Evolutionary conservation across 345 rosid species (phyloP).

Genomic region (Mangifera indica): DNA sequence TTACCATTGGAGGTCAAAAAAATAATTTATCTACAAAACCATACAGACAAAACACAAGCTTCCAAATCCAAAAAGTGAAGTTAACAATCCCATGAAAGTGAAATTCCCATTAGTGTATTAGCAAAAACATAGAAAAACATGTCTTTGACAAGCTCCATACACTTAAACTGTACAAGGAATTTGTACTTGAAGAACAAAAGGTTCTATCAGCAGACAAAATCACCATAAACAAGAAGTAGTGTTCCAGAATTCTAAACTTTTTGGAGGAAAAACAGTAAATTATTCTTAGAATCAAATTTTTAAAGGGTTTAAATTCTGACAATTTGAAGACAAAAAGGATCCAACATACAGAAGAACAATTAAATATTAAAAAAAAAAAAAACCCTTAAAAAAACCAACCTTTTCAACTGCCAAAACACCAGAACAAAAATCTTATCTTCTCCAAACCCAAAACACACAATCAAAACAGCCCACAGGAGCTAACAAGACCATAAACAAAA

Average conservation of each 20-base stretch:
- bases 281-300: slow-evolving; percentile 9
- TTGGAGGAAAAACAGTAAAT: slow-evolving; percentile 10
- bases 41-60: slow-evolving; percentile 27
- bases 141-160: slow-evolving; percentile 13
- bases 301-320: slow-evolving; percentile 28
- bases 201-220: slow-evolving; percentile 3
- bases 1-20: slow-evolving; percentile 12
- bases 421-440: background rate
- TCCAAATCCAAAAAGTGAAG: slow-evolving; percentile 28
- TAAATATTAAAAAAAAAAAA: slow-evolving; percentile 12
- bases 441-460: background rate
- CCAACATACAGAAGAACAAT: slow-evolving; percentile 19
- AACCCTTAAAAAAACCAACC: background rate
- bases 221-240: background rate
- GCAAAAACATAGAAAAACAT: background rate
- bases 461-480: slow-evolving; percentile 20
- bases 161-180: slow-evolving; percentile 15
- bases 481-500: slow-evolving; percentile 17
- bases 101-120: background rate
- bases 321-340: slow-evolving; percentile 25
- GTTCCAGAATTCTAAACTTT: background rate
- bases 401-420: slow-evolving; percentile 15
- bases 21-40: slow-evolving; percentile 5
- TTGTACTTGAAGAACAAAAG: slow-evolving; percentile 2
- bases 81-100: slow-evolving; percentile 3